These are phyloP conservation scores for Fusarium tricinctum DNA, from an alignment of 2,329 filamentous ascomycete species.

Conservation along the genomic window DNA sequence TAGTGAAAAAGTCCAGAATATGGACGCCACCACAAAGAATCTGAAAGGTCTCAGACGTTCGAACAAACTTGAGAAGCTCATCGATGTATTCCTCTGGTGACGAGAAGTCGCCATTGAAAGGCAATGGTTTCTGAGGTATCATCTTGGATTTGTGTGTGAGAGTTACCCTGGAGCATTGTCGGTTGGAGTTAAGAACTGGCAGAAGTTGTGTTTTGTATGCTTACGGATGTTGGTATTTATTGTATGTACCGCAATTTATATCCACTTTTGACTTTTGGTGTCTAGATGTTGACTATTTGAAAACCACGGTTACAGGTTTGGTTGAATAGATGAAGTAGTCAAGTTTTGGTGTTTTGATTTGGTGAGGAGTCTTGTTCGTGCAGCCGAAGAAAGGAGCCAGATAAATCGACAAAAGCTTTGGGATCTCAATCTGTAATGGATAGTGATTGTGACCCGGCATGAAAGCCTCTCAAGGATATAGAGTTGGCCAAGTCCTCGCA, in stretches of 20 bases:
- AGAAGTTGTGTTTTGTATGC: neutral
- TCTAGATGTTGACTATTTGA: too few species aligned
- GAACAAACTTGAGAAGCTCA: constrained; percentile 81
- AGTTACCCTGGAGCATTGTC: constrained; percentile 42
- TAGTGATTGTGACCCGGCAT: too few species aligned
- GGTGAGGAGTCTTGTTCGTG: neutral
- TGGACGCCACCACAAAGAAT: constrained; percentile 97
- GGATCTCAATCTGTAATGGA: neutral
- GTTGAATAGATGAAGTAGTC: neutral
- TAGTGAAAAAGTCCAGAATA: constrained; percentile 95
- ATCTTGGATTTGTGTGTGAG: constrained; percentile 52
- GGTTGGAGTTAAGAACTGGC: neutral
- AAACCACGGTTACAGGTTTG: neutral
- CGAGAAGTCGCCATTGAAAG: constrained; percentile 77
- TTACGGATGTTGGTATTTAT: constrained; percentile 4
- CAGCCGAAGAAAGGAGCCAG: neutral
- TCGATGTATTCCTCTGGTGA: constrained; percentile 83
- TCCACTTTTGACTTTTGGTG: neutral
- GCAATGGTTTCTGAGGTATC: constrained; percentile 70
- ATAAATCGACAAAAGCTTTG: neutral
- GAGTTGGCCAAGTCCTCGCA: neutral
- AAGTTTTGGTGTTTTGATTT: neutral
- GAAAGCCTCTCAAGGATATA: neutral
- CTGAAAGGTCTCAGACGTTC: constrained; percentile 81
- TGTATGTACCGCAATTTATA: neutral